Evolutionary conservation across 164 flowering plant genomes (phyloP).

Genomic region (Taxillus chinensis): DNA sequence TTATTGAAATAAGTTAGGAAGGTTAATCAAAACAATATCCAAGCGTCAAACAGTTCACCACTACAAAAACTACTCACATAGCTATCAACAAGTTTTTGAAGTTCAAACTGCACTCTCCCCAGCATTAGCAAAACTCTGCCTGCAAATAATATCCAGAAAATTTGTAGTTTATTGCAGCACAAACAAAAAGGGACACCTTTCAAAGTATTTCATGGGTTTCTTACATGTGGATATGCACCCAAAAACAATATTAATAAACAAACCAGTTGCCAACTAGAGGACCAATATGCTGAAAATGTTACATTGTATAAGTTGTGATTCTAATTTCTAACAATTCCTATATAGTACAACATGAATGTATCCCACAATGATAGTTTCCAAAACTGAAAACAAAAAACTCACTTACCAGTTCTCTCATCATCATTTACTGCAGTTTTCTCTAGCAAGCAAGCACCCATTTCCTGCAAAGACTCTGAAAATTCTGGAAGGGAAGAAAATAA

Average conservation of each 20-base stretch:
- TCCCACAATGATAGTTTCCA: no score
- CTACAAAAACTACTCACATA: conserved; percentile 41
- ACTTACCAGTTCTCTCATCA: conserved; percentile 47
- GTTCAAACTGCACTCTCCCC: conserved; percentile 59
- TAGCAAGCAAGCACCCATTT: conserved; percentile 59
- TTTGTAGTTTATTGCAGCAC: no score
- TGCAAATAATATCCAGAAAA: conserved; percentile 16
- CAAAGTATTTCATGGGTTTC: no score
- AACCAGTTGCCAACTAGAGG: no score
- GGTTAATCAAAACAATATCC: neutral
- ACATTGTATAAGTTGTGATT: no score
- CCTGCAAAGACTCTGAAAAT: conserved; percentile 62
- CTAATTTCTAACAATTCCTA: no score
- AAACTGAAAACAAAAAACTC: neutral
- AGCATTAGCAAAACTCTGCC: conserved; percentile 42
- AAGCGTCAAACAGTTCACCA: neutral
- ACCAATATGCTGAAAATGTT: no score
- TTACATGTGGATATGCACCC: no score
- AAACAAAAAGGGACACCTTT: no score
- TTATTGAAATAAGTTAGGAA: conserved; percentile 6
- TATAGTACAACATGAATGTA: no score
- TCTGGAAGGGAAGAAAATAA: conserved; percentile 27
- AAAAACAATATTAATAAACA: no score
- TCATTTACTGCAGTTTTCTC: conserved; percentile 42
- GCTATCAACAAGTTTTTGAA: conserved; percentile 59